A percentile compares a stretch with the other conserved stretches of the same genome.
Conservation (phyloP, 176 grass and related monocot species). For the Rhynchospora tenuis region DNA sequence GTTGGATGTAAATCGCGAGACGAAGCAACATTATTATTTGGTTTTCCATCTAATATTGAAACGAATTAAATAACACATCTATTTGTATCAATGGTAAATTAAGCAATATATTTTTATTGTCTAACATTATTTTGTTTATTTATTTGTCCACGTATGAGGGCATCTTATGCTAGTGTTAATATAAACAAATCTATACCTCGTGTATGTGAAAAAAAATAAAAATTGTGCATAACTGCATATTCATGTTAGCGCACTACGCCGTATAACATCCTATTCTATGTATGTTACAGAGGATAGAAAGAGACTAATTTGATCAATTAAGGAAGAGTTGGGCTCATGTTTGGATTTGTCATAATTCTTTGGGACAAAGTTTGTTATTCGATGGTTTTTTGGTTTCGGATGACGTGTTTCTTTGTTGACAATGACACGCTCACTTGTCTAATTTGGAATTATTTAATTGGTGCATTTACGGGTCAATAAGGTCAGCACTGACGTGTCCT, state of each 20-base stretch:
- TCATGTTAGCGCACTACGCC: neutral
- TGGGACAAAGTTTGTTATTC: neutral
- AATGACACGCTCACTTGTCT: neutral
- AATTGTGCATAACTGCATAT: too few relatives aligned
- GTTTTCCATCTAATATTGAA: too few relatives aligned
- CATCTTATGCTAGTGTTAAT: too few relatives aligned
- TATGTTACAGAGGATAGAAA: neutral
- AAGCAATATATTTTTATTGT: too few relatives aligned
- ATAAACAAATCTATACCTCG: too few relatives aligned
- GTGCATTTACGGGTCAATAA: neutral
- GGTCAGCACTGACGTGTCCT: neutral
- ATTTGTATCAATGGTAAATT: too few relatives aligned
- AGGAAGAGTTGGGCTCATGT: neutral
- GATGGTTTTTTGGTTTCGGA: neutral
- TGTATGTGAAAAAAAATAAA: too few relatives aligned
- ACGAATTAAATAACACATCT: too few relatives aligned
- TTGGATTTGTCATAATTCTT: neutral
- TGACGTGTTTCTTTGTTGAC: neutral
- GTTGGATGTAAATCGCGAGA: too few relatives aligned
- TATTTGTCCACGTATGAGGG: too few relatives aligned
- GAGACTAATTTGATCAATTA: neutral
- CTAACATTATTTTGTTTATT: too few relatives aligned
- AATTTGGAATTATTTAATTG: neutral
- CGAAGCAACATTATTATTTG: too few relatives aligned
- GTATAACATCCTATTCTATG: neutral